These are phyloP conservation scores for Ceratocystis lukuohia DNA, from an alignment of 2,329 filamentous ascomycete genomes.

Conservation along the genomic window DNA sequence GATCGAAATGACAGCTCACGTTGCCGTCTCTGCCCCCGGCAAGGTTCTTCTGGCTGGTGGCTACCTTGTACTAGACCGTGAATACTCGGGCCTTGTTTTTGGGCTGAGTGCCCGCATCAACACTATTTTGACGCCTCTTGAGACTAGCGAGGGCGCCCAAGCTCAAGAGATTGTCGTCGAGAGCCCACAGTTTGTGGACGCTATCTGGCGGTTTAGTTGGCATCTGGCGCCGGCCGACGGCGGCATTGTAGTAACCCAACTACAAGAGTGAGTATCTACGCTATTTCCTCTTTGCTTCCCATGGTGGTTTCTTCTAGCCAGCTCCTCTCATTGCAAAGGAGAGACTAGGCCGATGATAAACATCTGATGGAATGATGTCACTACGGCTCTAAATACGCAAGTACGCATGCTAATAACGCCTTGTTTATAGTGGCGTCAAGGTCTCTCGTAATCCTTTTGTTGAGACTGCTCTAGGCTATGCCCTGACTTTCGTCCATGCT, in stretches of 20 bases:
- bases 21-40: conserved; percentile 75
- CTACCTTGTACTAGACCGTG: conserved; percentile 82
- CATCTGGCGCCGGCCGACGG: conserved; percentile 54
- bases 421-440: conserved; percentile 29
- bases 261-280: conserved; percentile 52
- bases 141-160: conserved; percentile 49
- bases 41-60: conserved; percentile 93
- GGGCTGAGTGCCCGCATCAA: conserved; percentile 56
- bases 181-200: conserved; percentile 81
- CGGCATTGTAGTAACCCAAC: conserved; percentile 69
- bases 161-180: conserved; percentile 65
- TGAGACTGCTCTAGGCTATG: conserved; percentile 79
- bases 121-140: conserved; percentile 43
- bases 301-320: not conserved
- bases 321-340: no score
- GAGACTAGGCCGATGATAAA: no score
- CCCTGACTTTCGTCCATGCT: conserved; percentile 61
- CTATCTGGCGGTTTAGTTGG: conserved; percentile 79
- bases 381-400: no score
- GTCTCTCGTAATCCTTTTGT: conserved; percentile 62
- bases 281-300: not conserved
- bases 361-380: no score
- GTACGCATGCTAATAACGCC: not conserved
- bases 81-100: conserved; percentile 64
- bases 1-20: not conserved